Evolutionary conservation across 306 rosid genomes (phyloP).

Genomic region (Medicago lupulina): DNA sequence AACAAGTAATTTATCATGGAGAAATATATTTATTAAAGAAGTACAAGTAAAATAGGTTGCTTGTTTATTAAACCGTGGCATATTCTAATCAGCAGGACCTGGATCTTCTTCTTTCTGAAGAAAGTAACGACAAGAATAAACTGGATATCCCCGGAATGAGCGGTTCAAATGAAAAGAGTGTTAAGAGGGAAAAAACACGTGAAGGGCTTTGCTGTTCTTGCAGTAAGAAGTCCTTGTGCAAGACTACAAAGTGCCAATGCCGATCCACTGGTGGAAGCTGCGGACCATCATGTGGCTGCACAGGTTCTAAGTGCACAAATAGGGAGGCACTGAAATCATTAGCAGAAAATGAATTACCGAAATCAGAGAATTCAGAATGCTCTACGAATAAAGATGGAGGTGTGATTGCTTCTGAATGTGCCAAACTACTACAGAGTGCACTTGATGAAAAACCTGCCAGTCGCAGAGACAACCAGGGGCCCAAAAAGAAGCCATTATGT

Average conservation of each 20-base stretch:
- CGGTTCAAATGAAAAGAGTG: slow-evolving; percentile 42
- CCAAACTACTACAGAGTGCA: slow-evolving; percentile 62
- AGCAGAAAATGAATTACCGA: slow-evolving; percentile 43
- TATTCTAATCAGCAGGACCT: slow-evolving; percentile 54
- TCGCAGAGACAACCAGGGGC: slow-evolving; percentile 44
- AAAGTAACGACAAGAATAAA: slow-evolving; percentile 51
- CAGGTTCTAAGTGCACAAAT: slow-evolving; percentile 73
- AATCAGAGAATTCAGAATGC: slow-evolving; percentile 50
- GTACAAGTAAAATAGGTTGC: slow-evolving; percentile 1
- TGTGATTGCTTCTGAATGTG: slow-evolving; percentile 58
- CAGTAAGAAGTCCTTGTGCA: slow-evolving; percentile 79
- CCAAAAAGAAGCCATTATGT: slow-evolving; percentile 67
- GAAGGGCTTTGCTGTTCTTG: slow-evolving; percentile 80
- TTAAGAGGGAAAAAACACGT: slow-evolving; percentile 42
- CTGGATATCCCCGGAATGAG: slow-evolving; percentile 50
- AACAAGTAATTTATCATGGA: neutral
- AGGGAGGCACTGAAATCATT: slow-evolving; percentile 47
- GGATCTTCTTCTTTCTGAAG: slow-evolving; percentile 51
- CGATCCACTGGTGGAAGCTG: slow-evolving; percentile 80
- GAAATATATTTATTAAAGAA: neutral
- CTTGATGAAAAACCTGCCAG: slow-evolving; percentile 61
- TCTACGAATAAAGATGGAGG: slow-evolving; percentile 34
- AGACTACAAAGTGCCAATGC: slow-evolving; percentile 85
- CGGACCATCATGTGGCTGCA: slow-evolving; percentile 81
- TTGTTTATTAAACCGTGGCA: slow-evolving; percentile 28